Base-by-base conservation (phyloP, 1,284 basidiomycete species). In the Sanghuangporus weigelae region DNA sequence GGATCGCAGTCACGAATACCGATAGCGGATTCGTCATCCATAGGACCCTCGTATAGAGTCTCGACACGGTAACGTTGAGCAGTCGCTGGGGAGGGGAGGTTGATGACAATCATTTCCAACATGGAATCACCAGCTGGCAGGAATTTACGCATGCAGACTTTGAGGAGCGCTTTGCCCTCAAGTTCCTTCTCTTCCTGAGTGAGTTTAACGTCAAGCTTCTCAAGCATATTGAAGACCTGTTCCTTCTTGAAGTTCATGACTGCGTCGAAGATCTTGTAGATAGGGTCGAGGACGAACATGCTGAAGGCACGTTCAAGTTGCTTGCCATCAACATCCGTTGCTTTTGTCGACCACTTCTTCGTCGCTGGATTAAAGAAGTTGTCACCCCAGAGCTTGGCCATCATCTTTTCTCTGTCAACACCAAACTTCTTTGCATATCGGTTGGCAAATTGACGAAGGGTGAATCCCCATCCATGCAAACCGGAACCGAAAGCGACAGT, bases 221-320 rank as follows among this genome's bases (percentile, higher is more conserved):
- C 95, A 72, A 98, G 89, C 81, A 99, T 94, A 69, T 84, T 79
- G 67, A 74, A 78, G 71, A 94, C 87, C 70, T 87, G 80, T 65
- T 98, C 96, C 85, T 97, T 99, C 85, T 99, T 98, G 87, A 92
- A 98, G 87, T 99, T 98, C 96, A 98, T 99, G 80, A 98, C 93
- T 71, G 93, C 90, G 73, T 98, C 96, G 80, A 99, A 99, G 76
- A 99, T 89, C 77, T 89, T 93, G 90, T 93, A 99, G 81, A 99
- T 99, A 70, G 97, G 97, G 81, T 99, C 97, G 71, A 99, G 92
- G 67, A 99, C 94, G 80, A 99, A 99, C 82, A 84, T 81, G 81
- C 93, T 96, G 85, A 96, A 96, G 62, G 93, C 91, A 79, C 92
- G 94, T 73, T 96, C 97, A 67, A 97, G 90, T 31, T 77, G 79